Percentiles rank a stretch among this genome's conserved stretches.
Conservation (phyloP, 768 basidiomycete genomes). For the Russula olivacea region DNA sequence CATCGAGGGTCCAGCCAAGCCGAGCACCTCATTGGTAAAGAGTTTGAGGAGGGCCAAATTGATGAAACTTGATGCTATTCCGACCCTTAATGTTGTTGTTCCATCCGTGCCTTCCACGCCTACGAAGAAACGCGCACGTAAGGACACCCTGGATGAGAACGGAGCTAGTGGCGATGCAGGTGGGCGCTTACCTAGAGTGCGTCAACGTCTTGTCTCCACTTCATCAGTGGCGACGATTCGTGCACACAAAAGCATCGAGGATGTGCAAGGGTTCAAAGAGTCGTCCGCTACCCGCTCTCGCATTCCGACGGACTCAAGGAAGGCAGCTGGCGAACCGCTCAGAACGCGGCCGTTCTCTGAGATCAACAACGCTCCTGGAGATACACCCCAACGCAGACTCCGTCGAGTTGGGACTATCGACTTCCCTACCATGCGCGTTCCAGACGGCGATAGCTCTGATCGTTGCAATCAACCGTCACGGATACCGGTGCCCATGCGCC, state of each 20-base stretch:
- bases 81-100: background rate
- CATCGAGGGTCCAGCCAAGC: background rate
- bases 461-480: conserved; percentile 2
- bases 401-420: conserved; percentile 25
- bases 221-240: conserved; percentile 26
- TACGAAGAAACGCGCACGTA: conserved; percentile 24
- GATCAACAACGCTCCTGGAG: conserved; percentile 13
- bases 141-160: conserved; percentile 25
- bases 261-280: conserved; percentile 4
- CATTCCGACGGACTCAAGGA: conserved; percentile 1
- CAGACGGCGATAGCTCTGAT: background rate
- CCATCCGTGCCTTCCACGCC: conserved; percentile 9
- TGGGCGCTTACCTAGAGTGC: conserved; percentile 20
- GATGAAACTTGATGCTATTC: conserved; percentile 15
- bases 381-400: conserved; percentile 18
- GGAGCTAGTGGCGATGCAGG: conserved; percentile 11
- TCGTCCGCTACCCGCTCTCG: conserved; percentile 3
- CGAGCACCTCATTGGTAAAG: background rate
- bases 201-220: conserved; percentile 24
- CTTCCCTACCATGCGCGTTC: conserved; percentile 11
- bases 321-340: conserved; percentile 8
- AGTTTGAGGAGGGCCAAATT: conserved; percentile 11
- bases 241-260: conserved; percentile 5
- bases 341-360: conserved; percentile 21
- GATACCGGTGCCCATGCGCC: conserved; percentile 3